Percentiles rank a stretch among this genome's conserved stretches.
Conservation (phyloP, 1,284 basidiomycete genomes). For the Ceratorhiza oryzae-sativae region DNA sequence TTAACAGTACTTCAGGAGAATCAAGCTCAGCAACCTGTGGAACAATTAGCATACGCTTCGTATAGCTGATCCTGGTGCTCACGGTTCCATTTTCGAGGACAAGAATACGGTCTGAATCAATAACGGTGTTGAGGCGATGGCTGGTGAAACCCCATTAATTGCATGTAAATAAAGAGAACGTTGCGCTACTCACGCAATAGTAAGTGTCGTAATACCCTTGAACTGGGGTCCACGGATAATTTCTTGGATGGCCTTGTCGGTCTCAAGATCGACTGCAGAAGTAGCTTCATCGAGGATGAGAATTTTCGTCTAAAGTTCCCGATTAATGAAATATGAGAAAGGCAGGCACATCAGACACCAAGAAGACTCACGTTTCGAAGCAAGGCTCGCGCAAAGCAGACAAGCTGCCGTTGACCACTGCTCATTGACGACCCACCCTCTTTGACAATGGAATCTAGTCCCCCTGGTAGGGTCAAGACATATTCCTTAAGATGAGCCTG, state of each 20-base stretch:
- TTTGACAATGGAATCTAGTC: slow-evolving; percentile 76
- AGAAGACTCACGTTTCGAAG: slow-evolving; percentile 62
- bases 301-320: slow-evolving; percentile 69
- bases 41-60: slow-evolving; percentile 38
- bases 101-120: slow-evolving; percentile 83
- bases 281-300: slow-evolving; percentile 92
- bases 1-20: slow-evolving; percentile 68
- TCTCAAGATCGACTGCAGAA: slow-evolving; percentile 88
- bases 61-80: slow-evolving; percentile 34
- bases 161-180: slow-evolving; percentile 7
- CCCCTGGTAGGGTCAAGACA: slow-evolving; percentile 72
- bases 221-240: slow-evolving; percentile 79
- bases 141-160: slow-evolving; percentile 52
- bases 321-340: slow-evolving; percentile 24
- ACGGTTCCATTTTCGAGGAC: slow-evolving; percentile 83
- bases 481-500: slow-evolving; percentile 73
- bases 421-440: slow-evolving; percentile 87
- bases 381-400: slow-evolving; percentile 84
- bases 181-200: slow-evolving; percentile 68
- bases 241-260: slow-evolving; percentile 83
- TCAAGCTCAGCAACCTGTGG: slow-evolving; percentile 73
- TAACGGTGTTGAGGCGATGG: slow-evolving; percentile 89
- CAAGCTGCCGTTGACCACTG: slow-evolving; percentile 82
- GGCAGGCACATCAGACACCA: slow-evolving; percentile 4
- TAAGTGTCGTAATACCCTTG: slow-evolving; percentile 77